Evolutionary conservation across 768 basidiomycete genomes (phyloP).

Genomic region (Erythrobasidium yunnanense): DNA sequence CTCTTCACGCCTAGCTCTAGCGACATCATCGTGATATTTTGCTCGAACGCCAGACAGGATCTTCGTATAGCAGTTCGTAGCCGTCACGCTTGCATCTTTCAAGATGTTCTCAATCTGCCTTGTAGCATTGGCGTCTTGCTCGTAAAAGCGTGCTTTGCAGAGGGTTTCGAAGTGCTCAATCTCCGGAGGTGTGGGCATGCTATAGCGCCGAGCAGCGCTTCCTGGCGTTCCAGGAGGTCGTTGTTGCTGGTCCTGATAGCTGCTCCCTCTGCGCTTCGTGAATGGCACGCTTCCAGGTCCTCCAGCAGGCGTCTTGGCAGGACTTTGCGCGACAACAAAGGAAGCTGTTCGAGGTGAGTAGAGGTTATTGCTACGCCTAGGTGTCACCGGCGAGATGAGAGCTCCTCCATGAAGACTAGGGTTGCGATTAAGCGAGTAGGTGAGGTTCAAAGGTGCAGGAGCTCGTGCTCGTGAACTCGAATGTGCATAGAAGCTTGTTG

Average conservation of each 20-base stretch:
- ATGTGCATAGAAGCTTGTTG: not conserved
- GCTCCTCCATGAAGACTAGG: slow-evolving; percentile 8
- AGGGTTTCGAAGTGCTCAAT: slow-evolving; percentile 5
- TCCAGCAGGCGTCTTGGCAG: no score
- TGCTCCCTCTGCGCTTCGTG: not conserved
- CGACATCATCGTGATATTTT: slow-evolving; percentile 17
- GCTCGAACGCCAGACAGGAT: slow-evolving; percentile 4
- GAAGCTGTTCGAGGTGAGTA: no score
- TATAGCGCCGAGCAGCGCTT: slow-evolving; percentile 1
- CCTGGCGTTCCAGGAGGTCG: not conserved
- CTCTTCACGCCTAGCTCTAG: not conserved
- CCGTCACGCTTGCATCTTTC: not conserved
- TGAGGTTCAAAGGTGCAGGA: slow-evolving; percentile 9
- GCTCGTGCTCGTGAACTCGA: not conserved
- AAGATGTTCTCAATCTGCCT: not conserved
- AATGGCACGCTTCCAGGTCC: no score
- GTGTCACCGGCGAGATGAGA: not conserved
- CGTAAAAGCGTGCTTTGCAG: slow-evolving; percentile 12
- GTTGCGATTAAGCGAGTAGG: slow-evolving; percentile 1
- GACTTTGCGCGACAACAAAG: no score
- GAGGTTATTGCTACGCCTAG: no score
- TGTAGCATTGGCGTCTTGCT: slow-evolving; percentile 10
- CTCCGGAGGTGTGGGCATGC: slow-evolving; percentile 13
- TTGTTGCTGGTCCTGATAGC: not conserved
- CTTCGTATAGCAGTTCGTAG: slow-evolving; percentile 18